Base-by-base conservation (phyloP, 2,329 filamentous ascomycete species). In the Nigrospora osmanthi region DNA sequence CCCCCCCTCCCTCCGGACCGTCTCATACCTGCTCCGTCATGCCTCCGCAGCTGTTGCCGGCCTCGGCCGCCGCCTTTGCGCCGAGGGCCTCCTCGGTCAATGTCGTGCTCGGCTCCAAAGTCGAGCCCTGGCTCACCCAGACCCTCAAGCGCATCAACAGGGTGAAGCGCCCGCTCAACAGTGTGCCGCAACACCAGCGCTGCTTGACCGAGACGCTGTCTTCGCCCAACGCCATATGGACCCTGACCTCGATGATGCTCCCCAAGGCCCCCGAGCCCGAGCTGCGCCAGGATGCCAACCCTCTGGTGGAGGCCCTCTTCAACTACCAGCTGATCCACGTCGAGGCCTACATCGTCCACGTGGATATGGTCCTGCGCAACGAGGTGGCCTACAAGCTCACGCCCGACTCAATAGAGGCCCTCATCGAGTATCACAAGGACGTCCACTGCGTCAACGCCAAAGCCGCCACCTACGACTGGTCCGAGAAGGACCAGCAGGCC, bases 321-420 rank as follows among this genome's bases (percentile, higher is more conserved):
- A 94, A 94, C 77, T 93, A 91, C 68, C 86, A 94, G 72, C 80
- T 96, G 61, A 74, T 96, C 60, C 89, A 96, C 64, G 73, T 97
- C 57, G 90, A 97, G 70, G 93, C 93, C 43, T 98, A 98, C 66
- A 91, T 97, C 57, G 93, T 98, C 49, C 91, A 97, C 67, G 89
- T 98, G 67, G 93, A 98, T 72, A 95, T 97, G 89, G 91, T 98
- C 48, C 81, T 94, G 59, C 86, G 90, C 68, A 93, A 95, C 65
- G 93, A 97, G 72, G 89, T 98, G 60, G 93, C 90, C 55, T 97
- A 90, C 79, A 98, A 98, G 78, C 79, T 98, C 60, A 97, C 90
- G 19, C 80, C 84, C 47, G 93, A 97, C 64, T 89, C 90, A 50
- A 98, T 98, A 69, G 89, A 95, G 59, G 72, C 87, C 43, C 80